Base-by-base conservation (phyloP, 352 stramenopile genomes). In the Phytophthora capsici region DNA sequence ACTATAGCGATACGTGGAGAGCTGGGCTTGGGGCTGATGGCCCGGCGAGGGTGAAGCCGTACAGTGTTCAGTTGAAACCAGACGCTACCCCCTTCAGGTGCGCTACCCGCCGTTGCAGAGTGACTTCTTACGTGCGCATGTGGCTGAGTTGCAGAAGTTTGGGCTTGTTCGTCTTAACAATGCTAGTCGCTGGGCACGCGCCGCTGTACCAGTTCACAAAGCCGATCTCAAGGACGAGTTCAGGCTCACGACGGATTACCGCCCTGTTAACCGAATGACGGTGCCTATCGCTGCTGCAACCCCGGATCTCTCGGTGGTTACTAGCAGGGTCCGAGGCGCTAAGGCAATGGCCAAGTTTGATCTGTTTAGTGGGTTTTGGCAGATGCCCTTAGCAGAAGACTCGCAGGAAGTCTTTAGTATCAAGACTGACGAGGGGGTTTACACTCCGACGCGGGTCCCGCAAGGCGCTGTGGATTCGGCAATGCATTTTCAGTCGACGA, bases 291-390 rank as follows among this genome's bases (percentile, higher is more conserved):
- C 44, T 4, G 61, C 17, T 14, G 46, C 55, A 3, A 53, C 66
- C 9, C 69, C 53, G 12, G 62, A 71, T 34, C 49, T 71, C 0
- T 32, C 65, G 1, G 63, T 63, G 8, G 43, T 65, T 2, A 53
- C 57, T 2, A 52, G 60, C 7, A 7, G 52, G 16, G 37, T 69
- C 1, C 20, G 32, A 13, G 47, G 36, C 14, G 48, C 48, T 0
- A 57, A 34, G 13, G 20, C 23, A n/a, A 50, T 70, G 8, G 56
- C 30, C 0, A 67, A 63, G 20, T 52, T 69, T 14, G 67, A 75
- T 20, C 45, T 69, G 28, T 61, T 71, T 30, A 63, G 66, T 30
- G 68, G 62, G 3, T 76, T 65, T 37, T 76, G 56, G 62, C 56
- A 72, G 44, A 23, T 72, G 6, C 53, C 56, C 1, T 48, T 71